Evolutionary conservation across 2,329 filamentous ascomycete species (phyloP), one percentile per base, ranked within the genome.

Genomic region (Pyrenochaeta sp.): DNA sequence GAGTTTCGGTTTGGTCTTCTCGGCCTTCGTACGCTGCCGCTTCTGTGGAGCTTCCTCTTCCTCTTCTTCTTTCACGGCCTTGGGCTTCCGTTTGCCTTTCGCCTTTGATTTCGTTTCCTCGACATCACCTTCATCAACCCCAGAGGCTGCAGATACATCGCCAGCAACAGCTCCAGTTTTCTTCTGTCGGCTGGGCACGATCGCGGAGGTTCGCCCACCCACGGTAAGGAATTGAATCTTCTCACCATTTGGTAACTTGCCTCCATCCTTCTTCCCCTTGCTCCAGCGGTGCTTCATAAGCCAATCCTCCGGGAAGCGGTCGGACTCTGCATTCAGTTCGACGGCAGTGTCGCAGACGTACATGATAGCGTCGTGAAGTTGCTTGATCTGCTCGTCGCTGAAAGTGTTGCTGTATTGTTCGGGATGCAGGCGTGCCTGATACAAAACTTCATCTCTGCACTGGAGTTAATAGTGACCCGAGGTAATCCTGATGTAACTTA

Each of bases 391-490:
- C 0, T 74, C 79, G 21, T 89, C 83, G 50, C 69, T 79, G 55
- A 97, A 88, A 0, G 89, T 88, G 62, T 96, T 86, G 72, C 87
- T 90, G 73, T 95, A 95, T 67, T 96, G 90, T 68, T 96, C 93
- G 0, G 94, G 94, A 57, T 99, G 93, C 11, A 97, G 81, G 35
- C 82, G 85, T 4, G 94, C 88, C 58, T 97, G 87, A 63, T 92
- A 99, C 37, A 99, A 77, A 6, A 96, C 86, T 69, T 99, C 94
- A 65, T 99, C 94, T 1, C 81, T 60, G 38, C 35, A 4, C 3
- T 14, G 18, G 21, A n/a, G 10, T 53, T 20, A 49, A 42, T 21
- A 11, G 4, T 9, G 7, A 9, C 26, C 2, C 9, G 8, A 20
- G 11, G 6, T 13, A 32, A 14, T 26, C 10, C 20, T 10, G n/a